Evolutionary conservation across 306 rosid genomes (phyloP), one percentile per base, ranked within the genome.

Genomic region (Trifolium repens): DNA sequence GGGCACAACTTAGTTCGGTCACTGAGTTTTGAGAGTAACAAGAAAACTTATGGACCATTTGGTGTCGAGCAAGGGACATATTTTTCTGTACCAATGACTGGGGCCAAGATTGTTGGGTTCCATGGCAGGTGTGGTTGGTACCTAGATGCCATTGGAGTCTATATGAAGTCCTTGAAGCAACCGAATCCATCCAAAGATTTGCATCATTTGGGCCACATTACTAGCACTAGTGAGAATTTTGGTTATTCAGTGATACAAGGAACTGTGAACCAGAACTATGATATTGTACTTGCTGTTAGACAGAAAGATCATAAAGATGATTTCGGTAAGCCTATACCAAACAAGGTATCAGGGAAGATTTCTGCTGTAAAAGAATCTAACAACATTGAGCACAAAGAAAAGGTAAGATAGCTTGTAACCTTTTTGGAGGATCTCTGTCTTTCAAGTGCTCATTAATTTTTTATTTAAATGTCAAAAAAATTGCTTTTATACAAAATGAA

Each of bases 91-190:
- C 87, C 94, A 1, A 47, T 64, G 73, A 67, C 65, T 14, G 93
- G 85, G 69, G 88, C 86, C 24, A 92, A 86, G 85, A 87, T 94
- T 81, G 97, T 92, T 42, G 97, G 99, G 79, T 90, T 94, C 66
- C 88, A 89, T 80, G 97, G 99, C 46, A 89, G 73, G 82, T 81
- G 85, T 67, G 88, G 91, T 54, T 87, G 89, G 92, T 87, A 85
- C 82, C 61, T 94, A 67, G 99, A 92, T 83, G 86, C 99, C 64
- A 92, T 94, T 64, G 99, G 97, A 67, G 96, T 85, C 73, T 80
- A 94, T 64, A 13, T 88, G 72, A 81, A 85, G 80, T 85, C 96
- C 14, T 35, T 84, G 83, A 80, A 83, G 66, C 77, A 76, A 42
- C 83, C 76, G 74, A 78, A 79, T 14, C 85, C 78, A 13, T 52